A percentile compares a stretch with the other conserved stretches of the same genome.
These are phyloP conservation scores for Pseudisothecium myosuroides DNA, from an alignment of 225 moss, liverwort and hornwort genomes.

Conservation along the genomic window DNA sequence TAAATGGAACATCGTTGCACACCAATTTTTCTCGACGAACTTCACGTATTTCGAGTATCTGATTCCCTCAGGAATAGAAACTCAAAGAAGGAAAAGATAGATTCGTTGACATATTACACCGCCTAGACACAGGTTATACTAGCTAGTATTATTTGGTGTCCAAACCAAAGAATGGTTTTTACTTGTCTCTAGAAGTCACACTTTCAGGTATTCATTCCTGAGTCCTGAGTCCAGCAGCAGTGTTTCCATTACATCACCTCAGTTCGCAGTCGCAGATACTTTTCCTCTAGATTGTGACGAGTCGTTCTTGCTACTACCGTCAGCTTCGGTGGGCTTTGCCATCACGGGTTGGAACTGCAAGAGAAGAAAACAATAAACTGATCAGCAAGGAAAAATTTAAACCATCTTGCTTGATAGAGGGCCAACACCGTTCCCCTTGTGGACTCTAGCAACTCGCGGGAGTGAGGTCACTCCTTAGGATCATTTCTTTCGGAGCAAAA, in stretches of 20 bases:
- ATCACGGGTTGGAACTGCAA: constrained; percentile 55
- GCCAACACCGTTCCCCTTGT: background rate
- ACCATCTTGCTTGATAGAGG: background rate
- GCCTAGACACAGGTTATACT: background rate
- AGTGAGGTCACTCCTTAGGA: background rate
- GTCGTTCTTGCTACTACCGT: constrained; percentile 17
- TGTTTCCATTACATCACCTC: background rate
- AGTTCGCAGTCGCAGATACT: constrained; percentile 24
- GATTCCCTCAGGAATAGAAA: background rate
- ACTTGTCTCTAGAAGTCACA: background rate
- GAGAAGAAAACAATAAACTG: background rate
- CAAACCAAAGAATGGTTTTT: constrained; percentile 9
- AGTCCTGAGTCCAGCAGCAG: background rate
- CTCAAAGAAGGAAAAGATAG: background rate
- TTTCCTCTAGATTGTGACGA: constrained; percentile 28
- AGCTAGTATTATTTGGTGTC: constrained; percentile 8
- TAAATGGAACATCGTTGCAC: background rate
- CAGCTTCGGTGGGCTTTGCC: constrained; percentile 37
- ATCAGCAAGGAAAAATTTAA: background rate
- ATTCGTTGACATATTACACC: background rate
- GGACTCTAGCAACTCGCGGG: background rate
- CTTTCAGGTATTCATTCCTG: background rate
- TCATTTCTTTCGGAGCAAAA: background rate
- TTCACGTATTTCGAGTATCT: background rate
- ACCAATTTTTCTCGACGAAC: background rate